Base-by-base conservation (phyloP, 306 rosid genomes). In the Glycyrrhiza uralensis region DNA sequence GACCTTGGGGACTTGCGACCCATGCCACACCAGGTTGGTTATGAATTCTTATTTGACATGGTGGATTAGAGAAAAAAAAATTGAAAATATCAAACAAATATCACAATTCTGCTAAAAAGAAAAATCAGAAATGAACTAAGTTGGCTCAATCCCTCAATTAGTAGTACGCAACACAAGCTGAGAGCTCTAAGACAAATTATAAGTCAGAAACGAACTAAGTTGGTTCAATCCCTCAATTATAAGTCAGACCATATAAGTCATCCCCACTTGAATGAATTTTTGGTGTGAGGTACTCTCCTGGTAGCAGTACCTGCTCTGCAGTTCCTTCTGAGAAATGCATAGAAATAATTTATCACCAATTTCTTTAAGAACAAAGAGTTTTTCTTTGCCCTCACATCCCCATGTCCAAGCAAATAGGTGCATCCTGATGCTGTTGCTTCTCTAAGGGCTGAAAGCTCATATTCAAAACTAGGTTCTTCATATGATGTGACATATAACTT, bases 341-440 rank as follows among this genome's bases (percentile, higher is more conserved):
- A 92, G 72, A 89, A 87, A 83, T 89, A 92, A 81, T 89, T 89
- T 69, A 89, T 85, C 17, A 76, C 79, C 35, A 92, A 66, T 68
- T 89, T 91, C 85, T 91, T 91, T 1, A 87, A 15, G 70, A 91
- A 89, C 59, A 89, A 70, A 4, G 96, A 88, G 61, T 84, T 84
- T 61, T 89, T 91, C 82, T 85, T 91, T 33, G 93, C 96, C 60
- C 80, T 86, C 74, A 88, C 96, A 51, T 85, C 86, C 12, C 88
- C 89, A 20, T 87, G 91, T 12, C 83, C 92, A 28, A 89, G 81
- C 75, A 91, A 71, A 45, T 91, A 91, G 15, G 96, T 89, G 78
- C 86, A 89, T 69, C 96, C 92, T 10, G 95, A 91, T 63, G 80
- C 89, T 28, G 67, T 87, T 66, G 89, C 97, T 80, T 91, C 97